Conservation (phyloP, 2,329 filamentous ascomycete species). For the Dothistroma pini region DNA sequence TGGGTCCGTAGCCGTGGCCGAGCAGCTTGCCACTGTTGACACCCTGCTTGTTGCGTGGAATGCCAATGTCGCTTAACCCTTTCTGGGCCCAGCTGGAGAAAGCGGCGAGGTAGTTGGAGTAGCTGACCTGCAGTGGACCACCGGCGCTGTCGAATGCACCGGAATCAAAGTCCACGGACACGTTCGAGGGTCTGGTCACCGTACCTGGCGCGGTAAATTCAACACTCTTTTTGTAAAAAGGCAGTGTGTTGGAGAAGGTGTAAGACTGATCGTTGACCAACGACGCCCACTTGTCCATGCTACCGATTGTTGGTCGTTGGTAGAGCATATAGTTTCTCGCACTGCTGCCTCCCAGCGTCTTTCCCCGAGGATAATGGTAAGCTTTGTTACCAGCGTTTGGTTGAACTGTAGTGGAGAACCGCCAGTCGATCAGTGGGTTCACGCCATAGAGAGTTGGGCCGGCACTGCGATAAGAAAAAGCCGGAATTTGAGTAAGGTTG, state of each 20-base stretch:
- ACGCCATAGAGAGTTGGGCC: conserved; percentile 12
- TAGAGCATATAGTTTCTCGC: conserved; percentile 28
- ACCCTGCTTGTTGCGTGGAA: conserved; percentile 10
- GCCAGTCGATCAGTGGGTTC: conserved; percentile 10
- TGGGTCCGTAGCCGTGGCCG: conserved; percentile 16
- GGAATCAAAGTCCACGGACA: conserved; percentile 11
- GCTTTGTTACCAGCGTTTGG: conserved; percentile 11
- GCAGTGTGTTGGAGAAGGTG: conserved; percentile 30
- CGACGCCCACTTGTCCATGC: conserved; percentile 29
- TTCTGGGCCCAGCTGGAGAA: conserved; percentile 13
- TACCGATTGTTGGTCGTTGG: conserved; percentile 14
- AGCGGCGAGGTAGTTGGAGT: conserved; percentile 21
- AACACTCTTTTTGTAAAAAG: conserved; percentile 27
- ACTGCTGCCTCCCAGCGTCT: conserved; percentile 29
- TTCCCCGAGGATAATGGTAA: conserved; percentile 31
- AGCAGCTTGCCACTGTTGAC: conserved; percentile 19
- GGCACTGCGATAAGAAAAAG: neutral
- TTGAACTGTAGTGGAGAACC: conserved; percentile 26
- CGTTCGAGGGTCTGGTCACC: conserved; percentile 9
- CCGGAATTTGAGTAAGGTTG: conserved; percentile 20
- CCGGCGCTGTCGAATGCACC: conserved; percentile 14
- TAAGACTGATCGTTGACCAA: conserved; percentile 35
- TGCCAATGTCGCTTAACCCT: conserved; percentile 15
- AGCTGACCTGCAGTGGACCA: conserved; percentile 37
- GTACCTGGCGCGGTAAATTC: conserved; percentile 21